Base-by-base conservation (phyloP, 169 alveolate genomes). In the Cryptosporidium parvum region DNA sequence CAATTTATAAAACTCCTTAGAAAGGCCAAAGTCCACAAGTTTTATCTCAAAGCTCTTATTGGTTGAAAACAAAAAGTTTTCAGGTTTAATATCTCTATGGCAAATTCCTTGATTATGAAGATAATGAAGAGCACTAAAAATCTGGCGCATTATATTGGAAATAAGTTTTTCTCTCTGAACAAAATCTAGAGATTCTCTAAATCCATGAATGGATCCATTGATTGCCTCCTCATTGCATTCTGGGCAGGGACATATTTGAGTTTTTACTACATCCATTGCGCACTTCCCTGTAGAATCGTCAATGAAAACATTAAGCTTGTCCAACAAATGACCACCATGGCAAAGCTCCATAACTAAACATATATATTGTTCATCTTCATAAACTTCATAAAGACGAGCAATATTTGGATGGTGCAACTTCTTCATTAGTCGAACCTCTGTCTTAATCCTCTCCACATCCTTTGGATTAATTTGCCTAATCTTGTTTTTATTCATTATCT, bases 81-180 rank as follows among this genome's bases (percentile, higher is more conserved):
- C 96, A 0, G 96, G 96, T 71, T 94, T 94, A 58, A 94, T 80
- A 48, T 95, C 96, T 51, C 96, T 84, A 68, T 94, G 97, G 10
- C 92, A 92, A 31, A 94, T 93, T 26, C 85, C 91, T 45, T 93
- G 92, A 16, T 85, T 86, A 89, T 95, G 97, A 67, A 95, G 85
- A 75, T 95, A 95, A 58, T 91, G 91, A 35, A 94, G 93, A 6
- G 97, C 97, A 67, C 85, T 85, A 69, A 95, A 93, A 84, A 95
- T 85, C 73, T 93, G 94, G 42, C 92, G 72, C 85, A 93, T 92
- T 26, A 93, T 85, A 23, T 35, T 29, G 67, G 95, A 86, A 52
- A 93, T 93, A 16, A 91, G 71, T 45, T 92, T 69, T 69, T 93
- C 96, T 2, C 48, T 44, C 48, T 51, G 61, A 9, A 51, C 26